These are phyloP conservation scores for Amyloporia xantha DNA, from an alignment of 768 basidiomycete species.

Conservation along the genomic window DNA sequence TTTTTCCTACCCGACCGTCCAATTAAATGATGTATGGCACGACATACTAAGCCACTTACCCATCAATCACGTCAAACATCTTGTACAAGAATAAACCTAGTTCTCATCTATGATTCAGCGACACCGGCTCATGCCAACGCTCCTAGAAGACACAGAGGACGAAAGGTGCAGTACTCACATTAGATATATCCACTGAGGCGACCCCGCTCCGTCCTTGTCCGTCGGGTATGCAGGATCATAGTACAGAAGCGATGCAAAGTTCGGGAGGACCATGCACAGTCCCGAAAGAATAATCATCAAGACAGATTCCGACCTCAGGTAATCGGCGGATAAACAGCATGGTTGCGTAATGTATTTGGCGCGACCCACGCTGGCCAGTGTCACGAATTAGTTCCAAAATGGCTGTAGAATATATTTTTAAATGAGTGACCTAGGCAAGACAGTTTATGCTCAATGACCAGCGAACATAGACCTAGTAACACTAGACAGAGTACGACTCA, in stretches of 20 bases:
- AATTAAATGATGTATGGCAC: background rate
- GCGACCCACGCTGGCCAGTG: slow-evolving; percentile 79
- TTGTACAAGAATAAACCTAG: slow-evolving; percentile 89
- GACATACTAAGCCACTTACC: slow-evolving; percentile 35
- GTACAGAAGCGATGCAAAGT: slow-evolving; percentile 76
- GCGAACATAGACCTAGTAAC: background rate
- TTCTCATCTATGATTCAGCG: slow-evolving; percentile 55
- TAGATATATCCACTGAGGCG: slow-evolving; percentile 86
- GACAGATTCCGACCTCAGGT: slow-evolving; percentile 2
- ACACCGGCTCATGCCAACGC: too few relatives aligned
- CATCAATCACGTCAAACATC: slow-evolving; percentile 82
- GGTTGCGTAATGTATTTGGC: slow-evolving; percentile 66
- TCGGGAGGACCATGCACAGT: slow-evolving; percentile 70
- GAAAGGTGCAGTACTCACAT: slow-evolving; percentile 45
- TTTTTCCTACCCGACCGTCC: slow-evolving; percentile 65
- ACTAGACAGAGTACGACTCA: slow-evolving; percentile 27
- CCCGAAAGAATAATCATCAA: slow-evolving; percentile 87
- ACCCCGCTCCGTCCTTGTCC: slow-evolving; percentile 52
- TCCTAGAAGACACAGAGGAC: too few relatives aligned
- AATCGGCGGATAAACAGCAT: background rate
- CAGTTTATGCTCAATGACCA: background rate
- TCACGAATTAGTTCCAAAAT: slow-evolving; percentile 91
- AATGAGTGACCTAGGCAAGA: slow-evolving; percentile 52
- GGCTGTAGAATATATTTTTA: slow-evolving; percentile 74
- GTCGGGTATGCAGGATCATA: slow-evolving; percentile 77